Base-by-base conservation (phyloP, 2,329 filamentous ascomycete genomes). In the Alternaria conjuncta region DNA sequence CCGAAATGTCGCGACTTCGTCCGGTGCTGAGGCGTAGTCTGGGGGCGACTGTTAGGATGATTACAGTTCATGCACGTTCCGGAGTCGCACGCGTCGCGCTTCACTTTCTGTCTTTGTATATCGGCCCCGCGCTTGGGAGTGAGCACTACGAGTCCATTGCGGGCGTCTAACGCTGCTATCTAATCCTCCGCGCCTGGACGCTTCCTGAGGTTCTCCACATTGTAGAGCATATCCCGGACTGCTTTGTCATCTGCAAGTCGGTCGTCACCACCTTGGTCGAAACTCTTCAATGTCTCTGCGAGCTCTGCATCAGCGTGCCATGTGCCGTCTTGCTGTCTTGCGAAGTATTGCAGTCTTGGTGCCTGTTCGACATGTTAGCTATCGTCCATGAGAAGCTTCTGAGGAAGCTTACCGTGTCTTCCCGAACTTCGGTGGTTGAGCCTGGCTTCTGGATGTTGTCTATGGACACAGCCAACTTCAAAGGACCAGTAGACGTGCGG, bases 371-470 rank as follows among this genome's bases (percentile, higher is more conserved):
- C 9, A 7, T 51, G 53, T 73, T 64, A 76, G 66, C 45, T 44
- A 46, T 23, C 11, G 7, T 28, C 53, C 32, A 56, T 21, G 46
- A n/a, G 26, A 60, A 56, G 56, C 15, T 49, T 25, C 32, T 61
- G 25, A 25, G 13, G 23, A 10, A 53, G 41, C 72, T 73, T 73
- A 80, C 78, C 65, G 71, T 66, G 41, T 75, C 68, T 11, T 64
- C 71, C 13, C 74, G 75, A 44, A 72, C 78, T 53, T 79, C 75
- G 30, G 81, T 82, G 5, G 80, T 86, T n/a, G 86, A 87, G 13
- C 82, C 82, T 32, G 83, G 71, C 56, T 84, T 78, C 66, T 87
- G 86, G 57, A 86, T 72, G 43, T 81, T 82, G 71, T 89, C 88
- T 53, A 88, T 77, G 1, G 87, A 86, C 41, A 88, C 80, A 23